Base-by-base conservation (phyloP, 1,284 basidiomycete genomes). In the Austropuccinia psidii region DNA sequence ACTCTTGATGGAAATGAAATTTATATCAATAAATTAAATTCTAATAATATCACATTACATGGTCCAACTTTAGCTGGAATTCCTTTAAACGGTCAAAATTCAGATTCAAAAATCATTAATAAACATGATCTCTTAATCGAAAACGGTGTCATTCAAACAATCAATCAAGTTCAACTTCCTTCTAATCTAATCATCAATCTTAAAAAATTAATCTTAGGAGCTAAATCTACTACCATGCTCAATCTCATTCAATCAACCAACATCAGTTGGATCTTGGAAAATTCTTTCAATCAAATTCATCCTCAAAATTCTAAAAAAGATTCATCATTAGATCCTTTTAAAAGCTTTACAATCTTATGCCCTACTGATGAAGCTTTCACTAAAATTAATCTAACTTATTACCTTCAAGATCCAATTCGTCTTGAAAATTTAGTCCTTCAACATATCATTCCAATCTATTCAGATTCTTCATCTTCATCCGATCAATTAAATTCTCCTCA, bases 291-390 rank as follows among this genome's bases (percentile, higher is more conserved):
- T 54, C 4, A 21, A 7, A 39, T 31, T 24, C 17, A 7, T 27
- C 62, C 47, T 31, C 4, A 24, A 15, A 69, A 69, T 0, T 5
- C 24, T 33, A 57, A 37, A 13, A 45, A 69, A 29, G 35, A 58
- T 24, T 35, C 29, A 9, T 8, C 13, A 43, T 33, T 54, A 33
- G 74, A 66, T 21, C 60, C 68, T 4, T n/a, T 24, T 35, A 55
- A 74, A 31, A 41, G 43, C 84, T 90, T 75, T 89, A 93, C 91
- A 0, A 80, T 99, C 0, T 84, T 99, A 4, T 91, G 90, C 77
- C 96, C 96, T 0, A 88, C 87, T 1, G 96, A 99, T 79, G 88
- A 89, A 74, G 93, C 95, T 0, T 96, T 98, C 84, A 89, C 92
- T 76, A 83, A 85, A n/a, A 82, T 90, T 78, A 95, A 98, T 81